Percentiles rank a stretch among this genome's conserved stretches.
These are phyloP conservation scores for Cystobasidium tubakii DNA, from an alignment of 768 basidiomycete genomes.

Conservation along the genomic window DNA sequence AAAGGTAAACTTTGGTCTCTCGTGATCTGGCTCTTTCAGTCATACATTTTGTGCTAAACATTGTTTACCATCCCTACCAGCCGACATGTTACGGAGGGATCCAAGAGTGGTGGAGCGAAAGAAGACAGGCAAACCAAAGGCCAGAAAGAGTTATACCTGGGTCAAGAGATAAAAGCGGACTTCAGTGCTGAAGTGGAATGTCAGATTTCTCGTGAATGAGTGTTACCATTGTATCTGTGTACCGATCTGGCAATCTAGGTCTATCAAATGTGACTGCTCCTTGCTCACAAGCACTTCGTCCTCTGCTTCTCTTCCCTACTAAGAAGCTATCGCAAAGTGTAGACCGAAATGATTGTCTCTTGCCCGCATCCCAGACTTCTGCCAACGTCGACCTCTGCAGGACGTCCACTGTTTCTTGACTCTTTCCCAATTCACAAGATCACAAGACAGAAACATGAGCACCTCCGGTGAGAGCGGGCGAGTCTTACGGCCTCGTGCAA, in stretches of 20 bases:
- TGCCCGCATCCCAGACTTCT: too few relatives aligned
- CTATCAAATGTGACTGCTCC: too few relatives aligned
- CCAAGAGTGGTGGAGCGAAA: slow-evolving; percentile 98
- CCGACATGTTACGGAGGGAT: slow-evolving; percentile 79
- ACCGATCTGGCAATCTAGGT: too few relatives aligned
- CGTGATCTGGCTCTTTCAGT: slow-evolving; percentile 7
- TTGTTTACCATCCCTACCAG: slow-evolving; percentile 51
- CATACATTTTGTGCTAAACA: not conserved
- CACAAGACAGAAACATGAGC: not conserved
- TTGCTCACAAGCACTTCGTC: too few relatives aligned
- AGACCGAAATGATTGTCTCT: too few relatives aligned
- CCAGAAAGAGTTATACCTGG: slow-evolving; percentile 88
- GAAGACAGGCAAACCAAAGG: slow-evolving; percentile 87
- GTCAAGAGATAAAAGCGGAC: slow-evolving; percentile 69
- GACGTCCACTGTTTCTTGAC: not conserved
- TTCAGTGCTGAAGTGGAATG: not conserved
- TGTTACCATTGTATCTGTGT: not conserved
- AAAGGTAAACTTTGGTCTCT: slow-evolving; percentile 58
- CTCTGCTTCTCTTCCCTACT: too few relatives aligned
- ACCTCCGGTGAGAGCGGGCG: slow-evolving; percentile 22
- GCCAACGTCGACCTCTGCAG: too few relatives aligned
- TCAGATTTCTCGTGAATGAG: not conserved
- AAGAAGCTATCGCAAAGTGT: too few relatives aligned
- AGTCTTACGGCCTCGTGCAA: not conserved
- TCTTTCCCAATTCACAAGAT: not conserved